These are phyloP conservation scores for Hyphopichia wangnamkhiaoensis DNA, from an alignment of 1,139 yeast genomes.

Conservation along the genomic window DNA sequence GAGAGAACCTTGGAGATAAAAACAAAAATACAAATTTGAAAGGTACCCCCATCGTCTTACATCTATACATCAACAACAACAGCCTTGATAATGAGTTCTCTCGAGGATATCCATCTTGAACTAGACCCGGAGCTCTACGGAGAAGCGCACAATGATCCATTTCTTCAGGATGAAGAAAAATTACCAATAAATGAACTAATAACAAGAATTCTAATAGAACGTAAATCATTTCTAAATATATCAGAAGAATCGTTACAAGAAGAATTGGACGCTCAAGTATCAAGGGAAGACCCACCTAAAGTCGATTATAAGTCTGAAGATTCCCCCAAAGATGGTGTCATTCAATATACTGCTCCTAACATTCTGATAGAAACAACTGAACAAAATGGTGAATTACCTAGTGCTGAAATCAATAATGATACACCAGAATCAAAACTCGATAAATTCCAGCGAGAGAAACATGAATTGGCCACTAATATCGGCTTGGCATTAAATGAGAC, in stretches of 20 bases:
- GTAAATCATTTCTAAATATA: conserved; percentile 45
- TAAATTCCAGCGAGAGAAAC: conserved; percentile 55
- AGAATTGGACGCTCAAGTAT: conserved; percentile 16
- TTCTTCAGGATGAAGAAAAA: conserved; percentile 41
- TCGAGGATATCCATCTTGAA: conserved; percentile 10
- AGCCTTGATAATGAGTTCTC: neutral
- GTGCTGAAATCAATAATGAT: conserved; percentile 4
- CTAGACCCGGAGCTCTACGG: conserved; percentile 28
- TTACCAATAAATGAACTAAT: conserved; percentile 41
- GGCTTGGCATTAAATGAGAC: conserved; percentile 83
- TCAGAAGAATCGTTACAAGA: conserved; percentile 54
- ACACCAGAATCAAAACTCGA: conserved; percentile 35
- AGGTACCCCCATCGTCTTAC: no score
- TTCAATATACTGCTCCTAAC: conserved; percentile 1
- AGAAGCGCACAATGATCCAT: conserved; percentile 37
- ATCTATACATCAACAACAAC: neutral
- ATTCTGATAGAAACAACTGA: conserved; percentile 11
- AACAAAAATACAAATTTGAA: no score
- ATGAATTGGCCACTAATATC: conserved; percentile 56
- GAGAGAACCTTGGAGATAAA: no score
- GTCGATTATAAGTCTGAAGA: conserved; percentile 5
- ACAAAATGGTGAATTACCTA: conserved; percentile 7
- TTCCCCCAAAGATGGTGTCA: conserved; percentile 7
- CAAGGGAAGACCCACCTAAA: conserved; percentile 6
- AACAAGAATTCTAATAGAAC: conserved; percentile 40